Percentiles rank a stretch among this genome's conserved stretches.
phyloP scores from a whole-genome alignment of 78 protist species.

The Dictyostelium capitatum region DNA sequence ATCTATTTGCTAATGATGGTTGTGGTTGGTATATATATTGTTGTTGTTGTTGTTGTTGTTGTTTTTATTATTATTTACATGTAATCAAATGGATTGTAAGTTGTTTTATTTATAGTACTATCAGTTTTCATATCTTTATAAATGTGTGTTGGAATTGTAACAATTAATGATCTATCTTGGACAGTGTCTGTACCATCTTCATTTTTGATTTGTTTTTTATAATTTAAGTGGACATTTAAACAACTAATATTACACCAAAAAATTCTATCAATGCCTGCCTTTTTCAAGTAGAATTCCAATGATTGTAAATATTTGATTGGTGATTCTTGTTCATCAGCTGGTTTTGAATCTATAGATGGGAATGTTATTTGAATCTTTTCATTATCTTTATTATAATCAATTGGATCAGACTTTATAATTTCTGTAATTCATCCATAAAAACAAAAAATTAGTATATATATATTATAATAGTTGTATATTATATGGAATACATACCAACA shows the following conservation, averaged over 20 bases:
- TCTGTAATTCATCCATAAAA: too few species aligned
- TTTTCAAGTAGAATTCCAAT: not conserved
- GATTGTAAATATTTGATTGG: not conserved
- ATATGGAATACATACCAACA: conserved; percentile 8
- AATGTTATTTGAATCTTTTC: not conserved
- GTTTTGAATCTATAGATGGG: too few species aligned
- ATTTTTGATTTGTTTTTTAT: not conserved
- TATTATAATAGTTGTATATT: not conserved
- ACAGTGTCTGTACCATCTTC: not conserved
- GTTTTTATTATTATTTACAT: not conserved
- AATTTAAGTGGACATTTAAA: not conserved
- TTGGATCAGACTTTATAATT: not conserved
- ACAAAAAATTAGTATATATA: not conserved
- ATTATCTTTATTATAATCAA: not conserved
- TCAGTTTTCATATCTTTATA: conserved; percentile 3
- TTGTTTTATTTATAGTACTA: conserved; percentile 6
- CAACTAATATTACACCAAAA: conserved; percentile 31
- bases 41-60: not conserved
- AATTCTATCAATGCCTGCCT: not conserved
- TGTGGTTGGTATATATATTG: not conserved
- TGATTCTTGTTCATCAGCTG: too few species aligned
- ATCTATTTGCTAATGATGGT: not conserved
- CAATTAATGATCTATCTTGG: not conserved
- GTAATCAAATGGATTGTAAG: conserved; percentile 34
- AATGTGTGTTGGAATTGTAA: conserved; percentile 9